A percentile compares a stretch with the other conserved stretches of the same genome.
phyloP scores from a whole-genome alignment of 805 yeast genomes.

The Spathaspora girioi region DNA sequence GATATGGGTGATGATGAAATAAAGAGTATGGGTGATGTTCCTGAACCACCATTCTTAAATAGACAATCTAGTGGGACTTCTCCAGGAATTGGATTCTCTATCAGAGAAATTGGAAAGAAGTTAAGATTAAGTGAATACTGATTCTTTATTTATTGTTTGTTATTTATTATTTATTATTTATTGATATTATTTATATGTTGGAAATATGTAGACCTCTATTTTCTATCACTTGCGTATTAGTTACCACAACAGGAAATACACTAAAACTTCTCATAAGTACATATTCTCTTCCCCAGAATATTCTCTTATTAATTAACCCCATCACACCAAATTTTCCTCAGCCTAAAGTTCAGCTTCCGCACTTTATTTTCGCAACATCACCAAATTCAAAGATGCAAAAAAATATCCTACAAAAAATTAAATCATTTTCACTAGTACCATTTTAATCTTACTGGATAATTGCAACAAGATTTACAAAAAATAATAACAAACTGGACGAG shows the following conservation, averaged over 20 bases:
- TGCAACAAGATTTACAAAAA: background rate
- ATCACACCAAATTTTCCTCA: background rate
- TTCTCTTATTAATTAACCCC: background rate
- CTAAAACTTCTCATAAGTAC: no score
- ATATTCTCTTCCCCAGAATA: no score
- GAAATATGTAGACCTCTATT: no score
- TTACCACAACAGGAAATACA: no score
- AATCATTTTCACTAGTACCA: background rate
- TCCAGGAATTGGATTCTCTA: slow-evolving; percentile 24
- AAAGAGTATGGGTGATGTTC: slow-evolving; percentile 54
- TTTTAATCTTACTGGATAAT: no score
- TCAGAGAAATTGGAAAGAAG: slow-evolving; percentile 62
- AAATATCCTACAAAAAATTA: background rate
- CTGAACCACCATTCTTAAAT: slow-evolving; percentile 48
- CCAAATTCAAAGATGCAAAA: no score
- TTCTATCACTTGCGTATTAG: no score
- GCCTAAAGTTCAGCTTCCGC: background rate
- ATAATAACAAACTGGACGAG: slow-evolving; percentile 28
- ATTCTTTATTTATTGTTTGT: slow-evolving; percentile 7
- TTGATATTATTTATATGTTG: slow-evolving; percentile 7
- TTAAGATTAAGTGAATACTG: slow-evolving; percentile 60
- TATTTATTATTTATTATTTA: slow-evolving; percentile 6
- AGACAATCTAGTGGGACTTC: slow-evolving; percentile 24
- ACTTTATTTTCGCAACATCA: background rate
- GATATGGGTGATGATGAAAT: slow-evolving; percentile 53